These are phyloP conservation scores for Corrigiola litoralis DNA, from an alignment of 179 eudicot species.

Conservation along the genomic window DNA sequence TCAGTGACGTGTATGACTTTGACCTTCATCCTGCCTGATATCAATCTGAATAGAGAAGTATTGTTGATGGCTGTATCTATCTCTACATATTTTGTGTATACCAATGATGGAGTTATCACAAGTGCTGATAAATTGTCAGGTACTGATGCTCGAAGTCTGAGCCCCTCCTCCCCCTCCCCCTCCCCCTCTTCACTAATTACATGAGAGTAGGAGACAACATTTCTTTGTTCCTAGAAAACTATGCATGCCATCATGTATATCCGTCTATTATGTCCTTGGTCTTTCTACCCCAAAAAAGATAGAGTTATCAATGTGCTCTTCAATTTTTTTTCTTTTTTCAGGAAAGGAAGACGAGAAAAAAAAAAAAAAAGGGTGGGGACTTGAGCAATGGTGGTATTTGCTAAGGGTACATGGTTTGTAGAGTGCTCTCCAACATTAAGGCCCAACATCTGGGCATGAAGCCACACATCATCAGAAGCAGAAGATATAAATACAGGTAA, in stretches of 20 bases:
- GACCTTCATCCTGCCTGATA: not conserved
- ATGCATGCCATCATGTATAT: no score
- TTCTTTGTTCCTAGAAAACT: no score
- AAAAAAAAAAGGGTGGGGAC: not conserved
- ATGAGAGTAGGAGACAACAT: no score
- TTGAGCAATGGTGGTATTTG: not conserved
- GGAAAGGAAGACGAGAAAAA: not conserved
- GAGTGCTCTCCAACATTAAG: not conserved
- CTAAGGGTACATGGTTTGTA: not conserved
- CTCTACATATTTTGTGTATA: no score
- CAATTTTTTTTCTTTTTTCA: not conserved
- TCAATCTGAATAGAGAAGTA: no score
- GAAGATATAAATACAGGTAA: not conserved
- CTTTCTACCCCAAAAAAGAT: no score
- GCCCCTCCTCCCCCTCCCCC: not conserved
- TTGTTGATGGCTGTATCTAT: no score
- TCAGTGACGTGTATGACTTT: not conserved
- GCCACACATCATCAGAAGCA: not conserved
- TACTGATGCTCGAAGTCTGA: no score
- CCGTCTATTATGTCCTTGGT: no score
- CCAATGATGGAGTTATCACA: no score
- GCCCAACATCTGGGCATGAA: not conserved
- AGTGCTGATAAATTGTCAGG: no score
- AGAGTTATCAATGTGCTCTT: no score
- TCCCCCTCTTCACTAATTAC: not conserved